Conservation (phyloP, 2,329 filamentous ascomycete species). For the Madurella fahalii region DNA sequence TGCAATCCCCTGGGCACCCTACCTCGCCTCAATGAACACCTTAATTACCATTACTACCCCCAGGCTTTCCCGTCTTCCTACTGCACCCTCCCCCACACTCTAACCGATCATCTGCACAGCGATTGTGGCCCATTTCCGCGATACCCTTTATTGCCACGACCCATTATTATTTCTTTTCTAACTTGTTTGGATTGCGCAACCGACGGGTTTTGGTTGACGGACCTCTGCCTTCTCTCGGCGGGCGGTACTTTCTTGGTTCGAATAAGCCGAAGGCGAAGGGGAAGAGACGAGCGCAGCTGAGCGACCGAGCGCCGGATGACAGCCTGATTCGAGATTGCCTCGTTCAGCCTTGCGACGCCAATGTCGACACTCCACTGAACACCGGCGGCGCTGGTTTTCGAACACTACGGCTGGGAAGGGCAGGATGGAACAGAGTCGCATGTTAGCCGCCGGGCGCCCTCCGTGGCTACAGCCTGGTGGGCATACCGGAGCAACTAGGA, state of each 20-base stretch:
- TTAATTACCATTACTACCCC: neutral
- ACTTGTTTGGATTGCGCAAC: no score
- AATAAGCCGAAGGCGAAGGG: neutral
- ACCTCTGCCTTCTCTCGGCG: no score
- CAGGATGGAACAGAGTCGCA: slow-evolving; percentile 45
- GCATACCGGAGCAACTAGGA: neutral
- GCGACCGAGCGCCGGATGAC: neutral
- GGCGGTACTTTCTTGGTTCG: no score
- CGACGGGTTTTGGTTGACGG: no score
- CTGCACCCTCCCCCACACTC: no score
- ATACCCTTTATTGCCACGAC: no score
- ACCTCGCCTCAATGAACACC: neutral
- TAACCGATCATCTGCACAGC: no score
- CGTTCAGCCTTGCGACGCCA: slow-evolving; percentile 9
- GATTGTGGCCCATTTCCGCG: no score
- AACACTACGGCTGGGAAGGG: neutral
- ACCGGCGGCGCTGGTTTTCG: slow-evolving; percentile 15
- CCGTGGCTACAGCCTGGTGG: slow-evolving; percentile 14
- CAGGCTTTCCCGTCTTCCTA: neutral
- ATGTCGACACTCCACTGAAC: slow-evolving; percentile 17
- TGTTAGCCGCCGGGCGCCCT: slow-evolving; percentile 33
- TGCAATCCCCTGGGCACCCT: neutral
- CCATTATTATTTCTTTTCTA: no score
- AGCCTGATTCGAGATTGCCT: neutral
- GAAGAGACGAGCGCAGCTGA: neutral